phyloP scores from a whole-genome alignment of 1,139 yeast genomes.

The Suhomyces terraborum region DNA sequence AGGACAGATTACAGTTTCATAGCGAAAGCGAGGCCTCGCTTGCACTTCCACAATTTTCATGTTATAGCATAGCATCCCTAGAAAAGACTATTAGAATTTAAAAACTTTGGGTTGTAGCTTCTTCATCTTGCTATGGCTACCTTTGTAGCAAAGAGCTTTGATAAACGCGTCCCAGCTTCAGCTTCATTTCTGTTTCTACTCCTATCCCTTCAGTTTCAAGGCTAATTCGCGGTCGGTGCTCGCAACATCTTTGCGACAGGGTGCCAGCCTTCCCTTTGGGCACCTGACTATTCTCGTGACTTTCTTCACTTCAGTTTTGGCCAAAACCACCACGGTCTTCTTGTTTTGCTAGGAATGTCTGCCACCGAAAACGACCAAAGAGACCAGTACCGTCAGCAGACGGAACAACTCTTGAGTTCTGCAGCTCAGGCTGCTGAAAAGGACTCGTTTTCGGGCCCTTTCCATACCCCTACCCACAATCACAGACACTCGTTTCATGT shows the following conservation, averaged over 20 bases:
- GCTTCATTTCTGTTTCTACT: too few relatives aligned
- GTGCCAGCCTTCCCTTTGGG: not conserved
- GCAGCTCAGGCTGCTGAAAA: slow-evolving; percentile 1
- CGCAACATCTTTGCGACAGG: not conserved
- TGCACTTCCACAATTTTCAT: too few relatives aligned
- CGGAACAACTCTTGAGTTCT: slow-evolving; percentile 5
- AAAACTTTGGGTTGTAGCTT: too few relatives aligned
- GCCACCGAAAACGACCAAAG: slow-evolving; percentile 5
- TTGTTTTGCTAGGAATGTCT: not conserved
- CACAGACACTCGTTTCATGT: slow-evolving; percentile 5
- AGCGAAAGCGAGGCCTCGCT: too few relatives aligned
- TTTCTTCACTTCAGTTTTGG: not conserved
- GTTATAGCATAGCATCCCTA: too few relatives aligned
- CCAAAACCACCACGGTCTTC: slow-evolving; percentile 6
- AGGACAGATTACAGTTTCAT: too few relatives aligned
- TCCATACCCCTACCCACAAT: not conserved
- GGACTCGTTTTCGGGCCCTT: not conserved
- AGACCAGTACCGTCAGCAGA: slow-evolving; percentile 6
- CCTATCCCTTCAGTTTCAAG: too few relatives aligned
- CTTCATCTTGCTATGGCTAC: too few relatives aligned
- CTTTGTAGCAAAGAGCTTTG: too few relatives aligned
- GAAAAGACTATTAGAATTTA: too few relatives aligned
- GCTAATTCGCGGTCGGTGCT: not conserved
- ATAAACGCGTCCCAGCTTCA: too few relatives aligned
- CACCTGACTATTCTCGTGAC: not conserved